These are phyloP conservation scores for Domatiomyces catenatus DNA, from an alignment of 2,329 filamentous ascomycete species.

Conservation along the genomic window DNA sequence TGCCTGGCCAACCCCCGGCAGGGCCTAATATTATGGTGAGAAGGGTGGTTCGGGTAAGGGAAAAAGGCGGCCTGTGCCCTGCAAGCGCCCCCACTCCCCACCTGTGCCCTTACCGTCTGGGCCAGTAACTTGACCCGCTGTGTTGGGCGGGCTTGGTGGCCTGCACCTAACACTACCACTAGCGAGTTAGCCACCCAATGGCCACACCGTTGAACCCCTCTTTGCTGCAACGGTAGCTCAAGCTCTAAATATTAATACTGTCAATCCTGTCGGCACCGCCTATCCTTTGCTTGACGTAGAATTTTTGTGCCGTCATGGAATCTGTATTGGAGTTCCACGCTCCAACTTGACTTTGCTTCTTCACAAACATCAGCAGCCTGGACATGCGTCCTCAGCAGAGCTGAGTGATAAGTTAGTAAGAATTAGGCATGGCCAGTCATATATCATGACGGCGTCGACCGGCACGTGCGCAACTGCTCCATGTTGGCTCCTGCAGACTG, in stretches of 20 bases:
- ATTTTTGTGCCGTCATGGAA: neutral
- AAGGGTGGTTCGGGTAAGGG: neutral
- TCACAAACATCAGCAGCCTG: too few relatives aligned
- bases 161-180: neutral
- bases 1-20: neutral
- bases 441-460: neutral
- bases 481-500: neutral
- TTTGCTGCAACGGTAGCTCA: neutral
- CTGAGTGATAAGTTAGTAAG: too few relatives aligned
- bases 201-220: neutral
- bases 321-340: too few relatives aligned
- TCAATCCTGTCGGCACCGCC: neutral
- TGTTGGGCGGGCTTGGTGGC: neutral
- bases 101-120: neutral
- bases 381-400: too few relatives aligned
- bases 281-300: neutral
- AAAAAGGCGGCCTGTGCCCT: neutral
- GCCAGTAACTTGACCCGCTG: neutral
- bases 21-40: neutral
- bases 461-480: neutral
- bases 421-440: too few relatives aligned
- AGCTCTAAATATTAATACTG: neutral
- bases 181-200: neutral
- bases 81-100: neutral
- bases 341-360: too few relatives aligned